phyloP scores from a whole-genome alignment of 768 basidiomycete species.

The Termitomyces bulborhizus region DNA sequence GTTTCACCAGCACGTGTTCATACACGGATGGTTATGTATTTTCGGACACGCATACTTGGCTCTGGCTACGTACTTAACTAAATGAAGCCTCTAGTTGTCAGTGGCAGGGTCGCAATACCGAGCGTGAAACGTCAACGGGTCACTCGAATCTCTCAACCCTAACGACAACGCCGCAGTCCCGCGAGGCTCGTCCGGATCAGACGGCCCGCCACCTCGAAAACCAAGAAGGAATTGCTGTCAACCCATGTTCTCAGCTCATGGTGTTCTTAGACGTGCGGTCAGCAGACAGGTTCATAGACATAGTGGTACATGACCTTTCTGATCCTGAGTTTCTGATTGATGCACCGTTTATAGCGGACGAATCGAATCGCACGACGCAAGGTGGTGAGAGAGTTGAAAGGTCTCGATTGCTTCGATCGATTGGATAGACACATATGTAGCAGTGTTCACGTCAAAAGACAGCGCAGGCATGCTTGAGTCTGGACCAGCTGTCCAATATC shows the following conservation, averaged over 20 bases:
- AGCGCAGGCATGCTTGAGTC: neutral
- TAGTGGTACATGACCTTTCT: neutral
- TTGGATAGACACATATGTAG: neutral
- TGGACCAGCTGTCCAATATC: too few species aligned
- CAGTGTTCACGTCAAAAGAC: neutral
- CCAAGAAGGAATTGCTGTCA: too few species aligned
- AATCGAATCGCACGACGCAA: neutral
- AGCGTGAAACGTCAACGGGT: too few species aligned
- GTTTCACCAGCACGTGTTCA: too few species aligned
- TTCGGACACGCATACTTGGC: too few species aligned
- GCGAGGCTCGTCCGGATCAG: neutral
- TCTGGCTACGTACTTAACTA: too few species aligned
- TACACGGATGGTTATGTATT: too few species aligned
- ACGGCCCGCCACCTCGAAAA: neutral
- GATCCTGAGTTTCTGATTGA: neutral
- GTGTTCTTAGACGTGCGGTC: neutral
- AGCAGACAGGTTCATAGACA: neutral
- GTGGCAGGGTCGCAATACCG: too few species aligned
- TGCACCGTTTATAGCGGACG: neutral
- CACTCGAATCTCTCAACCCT: neutral
- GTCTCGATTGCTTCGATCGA: neutral
- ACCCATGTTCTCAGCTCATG: too few species aligned
- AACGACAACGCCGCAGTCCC: neutral
- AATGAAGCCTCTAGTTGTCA: too few species aligned
- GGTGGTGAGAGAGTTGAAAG: neutral